Base-by-base conservation (phyloP, 371 early-diverging fungal genomes). In the Blakeslea trispora region DNA sequence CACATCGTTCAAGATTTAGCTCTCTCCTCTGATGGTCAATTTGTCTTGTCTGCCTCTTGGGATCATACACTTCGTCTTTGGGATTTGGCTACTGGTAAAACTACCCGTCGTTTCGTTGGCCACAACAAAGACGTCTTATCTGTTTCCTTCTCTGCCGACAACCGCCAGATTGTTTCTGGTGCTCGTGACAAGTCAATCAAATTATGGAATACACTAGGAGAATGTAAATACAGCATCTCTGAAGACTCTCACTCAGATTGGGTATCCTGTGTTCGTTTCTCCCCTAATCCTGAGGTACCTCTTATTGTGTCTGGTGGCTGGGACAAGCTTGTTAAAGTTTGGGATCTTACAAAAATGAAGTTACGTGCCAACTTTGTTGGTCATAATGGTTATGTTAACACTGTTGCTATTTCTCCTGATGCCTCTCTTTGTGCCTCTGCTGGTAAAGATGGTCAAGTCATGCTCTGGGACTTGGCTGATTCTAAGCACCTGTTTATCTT, bases 241-340 rank as follows among this genome's bases (percentile, higher is more conserved):
- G 88, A 92, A 69, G 91, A 93, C 65, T 89, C 90, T 66, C 98
- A 96, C 91, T 74, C 87, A 71, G 94, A 95, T 76, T 96, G 96
- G 98, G 91, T 95, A 66, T 94, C 95, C 50, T 91, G 92, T 85
- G 97, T 97, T 67, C 86, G 93, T 68, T 96, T 96, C 94, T 95
- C 95, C 57, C 96, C 96, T 75, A 95, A 96, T 91, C 89, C 93
- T 57, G 83, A 81, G 66, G 93, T 91, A 85, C 93, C 96, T 62
- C 86, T 95, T 77, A 89, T 97, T 71, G 94, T 97, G 50, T 94
- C 95, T 53, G 83, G 88, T 75, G 96, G 96, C 69, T 97, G 98
- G 98, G 99, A 98, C 86, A 95, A 94, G 86, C 81, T 93, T 62
- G 95, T 98, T 81, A 97, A 97, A 93, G 94, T 95, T 63, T 98